Conservation (phyloP, 2,329 filamentous ascomycete species). For the Xylaria arbuscula region DNA sequence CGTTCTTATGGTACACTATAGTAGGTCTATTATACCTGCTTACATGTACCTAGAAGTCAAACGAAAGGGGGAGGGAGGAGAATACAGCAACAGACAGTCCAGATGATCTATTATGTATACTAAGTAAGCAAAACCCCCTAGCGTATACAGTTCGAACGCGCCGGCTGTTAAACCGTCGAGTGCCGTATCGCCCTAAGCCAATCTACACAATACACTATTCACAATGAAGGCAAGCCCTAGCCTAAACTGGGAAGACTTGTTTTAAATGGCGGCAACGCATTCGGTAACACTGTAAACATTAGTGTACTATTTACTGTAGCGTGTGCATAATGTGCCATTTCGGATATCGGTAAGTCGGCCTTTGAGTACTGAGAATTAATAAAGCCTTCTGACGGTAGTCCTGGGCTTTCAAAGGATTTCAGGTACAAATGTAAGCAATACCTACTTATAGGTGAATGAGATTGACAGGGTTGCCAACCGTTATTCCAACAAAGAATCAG, state of each 20-base stretch:
- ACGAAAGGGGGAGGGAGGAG: no score
- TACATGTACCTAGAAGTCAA: no score
- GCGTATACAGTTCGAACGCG: no score
- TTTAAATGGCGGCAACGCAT: neutral
- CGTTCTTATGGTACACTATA: neutral
- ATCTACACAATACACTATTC: no score
- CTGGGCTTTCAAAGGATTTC: neutral
- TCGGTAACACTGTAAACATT: neutral
- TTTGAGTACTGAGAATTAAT: neutral
- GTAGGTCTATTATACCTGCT: neutral
- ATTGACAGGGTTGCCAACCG: slow-evolving; percentile 13
- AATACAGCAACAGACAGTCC: neutral
- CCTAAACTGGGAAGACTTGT: no score
- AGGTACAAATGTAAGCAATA: neutral
- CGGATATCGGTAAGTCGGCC: no score
- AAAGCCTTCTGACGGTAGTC: slow-evolving; percentile 6
- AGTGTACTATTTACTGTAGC: neutral
- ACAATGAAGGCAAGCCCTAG: no score
- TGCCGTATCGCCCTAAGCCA: no score
- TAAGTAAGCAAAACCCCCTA: neutral
- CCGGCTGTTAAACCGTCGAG: no score
- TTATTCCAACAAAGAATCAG: neutral
- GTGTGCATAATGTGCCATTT: neutral
- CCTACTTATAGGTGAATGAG: neutral
- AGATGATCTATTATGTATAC: neutral